Percentiles rank a stretch among this genome's conserved stretches.
These are phyloP conservation scores for Wickerhamiella spandovensis DNA, from an alignment of 805 yeast species.

Conservation along the genomic window DNA sequence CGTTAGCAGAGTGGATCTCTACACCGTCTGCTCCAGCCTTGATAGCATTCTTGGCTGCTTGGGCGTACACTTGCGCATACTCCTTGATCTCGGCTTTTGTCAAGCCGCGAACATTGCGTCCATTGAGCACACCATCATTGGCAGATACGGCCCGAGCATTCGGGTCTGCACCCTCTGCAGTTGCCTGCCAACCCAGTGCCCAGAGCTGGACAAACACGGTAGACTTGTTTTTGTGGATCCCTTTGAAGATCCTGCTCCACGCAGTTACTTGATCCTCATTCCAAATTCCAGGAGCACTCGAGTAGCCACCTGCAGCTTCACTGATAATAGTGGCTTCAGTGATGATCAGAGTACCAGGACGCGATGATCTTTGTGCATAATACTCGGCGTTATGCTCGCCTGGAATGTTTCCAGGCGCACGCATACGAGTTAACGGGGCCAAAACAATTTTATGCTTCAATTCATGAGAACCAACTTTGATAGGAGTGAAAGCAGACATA, in stretches of 20 bases:
- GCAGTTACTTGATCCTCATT: constrained; percentile 21
- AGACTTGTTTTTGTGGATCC: constrained; percentile 33
- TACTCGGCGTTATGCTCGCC: constrained; percentile 35
- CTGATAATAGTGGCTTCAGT: constrained; percentile 44
- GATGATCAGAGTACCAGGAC: constrained; percentile 44
- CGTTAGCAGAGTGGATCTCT: constrained; percentile 55
- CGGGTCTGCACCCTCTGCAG: constrained; percentile 23
- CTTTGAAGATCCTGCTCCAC: constrained; percentile 30
- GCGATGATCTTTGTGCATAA: constrained; percentile 41
- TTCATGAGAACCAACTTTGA: constrained; percentile 25
- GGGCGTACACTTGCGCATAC: constrained; percentile 30
- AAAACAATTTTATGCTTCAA: constrained; percentile 31
- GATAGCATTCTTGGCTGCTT: constrained; percentile 39
- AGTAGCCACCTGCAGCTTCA: constrained; percentile 29
- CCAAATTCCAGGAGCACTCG: constrained; percentile 21
- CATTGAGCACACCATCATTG: not conserved
- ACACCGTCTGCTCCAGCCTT: constrained; percentile 49
- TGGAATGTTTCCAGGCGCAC: constrained; percentile 30
- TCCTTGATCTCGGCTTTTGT: constrained; percentile 30
- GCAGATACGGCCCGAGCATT: not conserved
- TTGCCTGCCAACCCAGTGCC: constrained; percentile 34
- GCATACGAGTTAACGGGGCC: constrained; percentile 40
- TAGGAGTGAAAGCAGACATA: constrained; percentile 21
- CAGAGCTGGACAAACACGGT: constrained; percentile 32
- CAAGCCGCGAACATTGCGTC: constrained; percentile 20